Percentiles rank a stretch among this genome's conserved stretches.
These are phyloP conservation scores for Pelargonium cotyledonis DNA, from an alignment of 441 rosid genomes.

Conservation along the genomic window DNA sequence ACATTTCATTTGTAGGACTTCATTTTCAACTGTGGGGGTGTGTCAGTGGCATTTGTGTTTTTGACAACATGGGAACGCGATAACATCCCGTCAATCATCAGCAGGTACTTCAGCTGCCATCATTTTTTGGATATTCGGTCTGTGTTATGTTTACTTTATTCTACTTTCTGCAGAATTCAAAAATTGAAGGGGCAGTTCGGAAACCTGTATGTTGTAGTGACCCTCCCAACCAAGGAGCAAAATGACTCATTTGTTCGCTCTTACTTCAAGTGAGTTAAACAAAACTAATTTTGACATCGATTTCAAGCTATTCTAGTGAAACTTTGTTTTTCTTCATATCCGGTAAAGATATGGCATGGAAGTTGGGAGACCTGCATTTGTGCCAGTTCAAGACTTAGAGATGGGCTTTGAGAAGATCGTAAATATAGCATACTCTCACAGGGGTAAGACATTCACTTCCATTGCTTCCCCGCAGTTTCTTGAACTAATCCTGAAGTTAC, in stretches of 20 bases:
- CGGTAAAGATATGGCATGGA: slow-evolving; percentile 57
- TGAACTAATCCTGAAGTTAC: slow-evolving; percentile 7
- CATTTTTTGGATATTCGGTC: background rate
- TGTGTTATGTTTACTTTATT: slow-evolving; percentile 15
- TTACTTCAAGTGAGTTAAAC: slow-evolving; percentile 68
- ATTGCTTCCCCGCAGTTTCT: background rate
- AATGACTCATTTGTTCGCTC: slow-evolving; percentile 63
- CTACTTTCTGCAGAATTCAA: slow-evolving; percentile 38
- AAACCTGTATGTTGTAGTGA: slow-evolving; percentile 51
- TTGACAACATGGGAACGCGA: slow-evolving; percentile 60
- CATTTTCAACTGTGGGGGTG: slow-evolving; percentile 86
- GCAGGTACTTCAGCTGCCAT: slow-evolving; percentile 37
- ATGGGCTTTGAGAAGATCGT: slow-evolving; percentile 97
- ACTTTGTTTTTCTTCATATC: slow-evolving; percentile 4
- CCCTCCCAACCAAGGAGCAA: slow-evolving; percentile 53
- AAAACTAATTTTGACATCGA: background rate
- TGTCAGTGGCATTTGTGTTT: slow-evolving; percentile 73
- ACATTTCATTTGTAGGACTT: slow-evolving; percentile 40
- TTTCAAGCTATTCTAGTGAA: background rate
- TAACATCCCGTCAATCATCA: slow-evolving; percentile 38
- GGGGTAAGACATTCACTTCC: slow-evolving; percentile 38
- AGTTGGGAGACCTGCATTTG: slow-evolving; percentile 76
- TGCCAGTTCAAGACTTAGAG: slow-evolving; percentile 69
- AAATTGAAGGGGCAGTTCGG: slow-evolving; percentile 72
- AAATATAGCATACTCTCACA: slow-evolving; percentile 71